phyloP scores from a whole-genome alignment of 2,329 filamentous ascomycete genomes.

The Aspergillus glaucus region DNA sequence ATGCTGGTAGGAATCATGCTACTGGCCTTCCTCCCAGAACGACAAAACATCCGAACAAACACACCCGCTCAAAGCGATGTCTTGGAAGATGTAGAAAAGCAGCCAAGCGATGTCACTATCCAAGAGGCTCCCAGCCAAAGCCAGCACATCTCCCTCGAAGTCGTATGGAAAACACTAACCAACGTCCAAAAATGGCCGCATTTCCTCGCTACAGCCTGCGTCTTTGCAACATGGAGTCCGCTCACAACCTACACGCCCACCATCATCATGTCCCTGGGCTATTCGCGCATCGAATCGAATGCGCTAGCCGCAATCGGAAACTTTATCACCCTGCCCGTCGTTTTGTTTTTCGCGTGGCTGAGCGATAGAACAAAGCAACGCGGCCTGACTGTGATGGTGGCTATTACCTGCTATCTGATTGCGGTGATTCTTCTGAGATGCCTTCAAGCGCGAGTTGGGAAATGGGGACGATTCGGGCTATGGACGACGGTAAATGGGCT shows the following conservation, averaged over 20 bases:
- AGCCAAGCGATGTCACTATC: background rate
- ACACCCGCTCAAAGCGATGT: background rate
- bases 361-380: constrained; percentile 44
- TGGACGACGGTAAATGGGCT: constrained; percentile 49
- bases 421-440: constrained; percentile 37
- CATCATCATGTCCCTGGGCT: constrained; percentile 37
- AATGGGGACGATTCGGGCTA: constrained; percentile 46
- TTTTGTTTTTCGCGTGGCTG: constrained; percentile 45
- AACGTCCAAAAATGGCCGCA: constrained; percentile 46
- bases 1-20: constrained; percentile 36
- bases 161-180: constrained; percentile 41
- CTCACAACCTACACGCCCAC: constrained; percentile 47
- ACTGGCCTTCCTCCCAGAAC: constrained; percentile 31
- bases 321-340: constrained; percentile 42
- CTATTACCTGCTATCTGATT: constrained; percentile 43
- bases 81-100: background rate
- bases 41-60: constrained; percentile 26
- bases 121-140: constrained; percentile 7
- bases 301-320: constrained; percentile 39
- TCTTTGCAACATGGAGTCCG: constrained; percentile 50
- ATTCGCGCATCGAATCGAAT: constrained; percentile 43
- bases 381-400: constrained; percentile 40
- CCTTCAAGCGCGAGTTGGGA: constrained; percentile 40
- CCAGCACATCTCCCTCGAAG: constrained; percentile 29
- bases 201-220: constrained; percentile 45